These are phyloP conservation scores for Hypoxylon crocopeplum DNA, from an alignment of 495 filamentous ascomycete genomes.

Conservation along the genomic window DNA sequence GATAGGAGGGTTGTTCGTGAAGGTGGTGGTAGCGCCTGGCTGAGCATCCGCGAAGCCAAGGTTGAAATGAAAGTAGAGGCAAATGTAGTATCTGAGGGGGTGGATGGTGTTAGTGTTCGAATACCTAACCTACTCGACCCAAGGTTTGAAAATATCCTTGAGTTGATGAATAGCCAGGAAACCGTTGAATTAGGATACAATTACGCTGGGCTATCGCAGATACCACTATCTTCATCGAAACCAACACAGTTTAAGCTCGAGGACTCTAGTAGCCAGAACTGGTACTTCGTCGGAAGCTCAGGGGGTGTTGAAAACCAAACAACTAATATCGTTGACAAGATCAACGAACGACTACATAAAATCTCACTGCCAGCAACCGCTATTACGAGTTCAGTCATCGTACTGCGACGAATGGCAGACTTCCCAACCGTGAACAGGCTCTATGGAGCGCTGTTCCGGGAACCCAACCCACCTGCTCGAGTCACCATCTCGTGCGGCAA, in stretches of 20 bases:
- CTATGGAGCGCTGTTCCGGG: constrained; percentile 72
- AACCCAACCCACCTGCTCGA: constrained; percentile 83
- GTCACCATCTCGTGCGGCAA: constrained; percentile 82
- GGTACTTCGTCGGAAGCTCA: constrained; percentile 30
- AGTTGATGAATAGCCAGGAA: background rate
- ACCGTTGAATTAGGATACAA: constrained; percentile 3
- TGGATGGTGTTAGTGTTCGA: constrained; percentile 43
- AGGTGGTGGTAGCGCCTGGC: constrained; percentile 74
- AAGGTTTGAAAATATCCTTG: constrained; percentile 46
- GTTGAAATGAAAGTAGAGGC: constrained; percentile 56
- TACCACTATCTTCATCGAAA: background rate
- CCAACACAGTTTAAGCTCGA: background rate
- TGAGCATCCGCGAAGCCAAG: constrained; percentile 64
- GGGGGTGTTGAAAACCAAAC: constrained; percentile 46
- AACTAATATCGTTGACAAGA: constrained; percentile 42
- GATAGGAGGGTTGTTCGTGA: constrained; percentile 62
- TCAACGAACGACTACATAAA: constrained; percentile 40
- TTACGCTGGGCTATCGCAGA: background rate
- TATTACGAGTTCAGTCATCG: constrained; percentile 76
- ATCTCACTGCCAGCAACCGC: constrained; percentile 51
- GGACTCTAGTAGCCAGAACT: constrained; percentile 21
- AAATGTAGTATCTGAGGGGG: background rate
- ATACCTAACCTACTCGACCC: constrained; percentile 55
- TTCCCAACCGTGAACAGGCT: constrained; percentile 75
- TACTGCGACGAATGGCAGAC: constrained; percentile 79